Percentiles rank a stretch among this genome's conserved stretches.
phyloP scores from a whole-genome alignment of 768 basidiomycete genomes.

The Termitomyces sp. region DNA sequence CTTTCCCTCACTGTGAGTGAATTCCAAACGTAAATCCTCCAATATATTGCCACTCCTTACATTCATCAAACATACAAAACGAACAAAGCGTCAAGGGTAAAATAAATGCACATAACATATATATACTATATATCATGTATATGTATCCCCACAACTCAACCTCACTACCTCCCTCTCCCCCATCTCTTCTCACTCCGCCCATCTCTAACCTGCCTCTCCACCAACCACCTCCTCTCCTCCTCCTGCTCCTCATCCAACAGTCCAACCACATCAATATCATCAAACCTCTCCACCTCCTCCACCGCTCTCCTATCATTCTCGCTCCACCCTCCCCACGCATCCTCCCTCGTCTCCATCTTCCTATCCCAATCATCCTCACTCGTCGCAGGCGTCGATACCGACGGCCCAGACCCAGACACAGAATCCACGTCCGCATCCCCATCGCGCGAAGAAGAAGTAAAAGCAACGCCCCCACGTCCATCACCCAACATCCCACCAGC shows the following conservation, averaged over 20 bases:
- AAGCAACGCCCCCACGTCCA: too few species aligned
- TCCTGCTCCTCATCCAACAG: conserved; percentile 38
- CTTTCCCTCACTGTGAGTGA: too few species aligned
- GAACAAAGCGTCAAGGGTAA: too few species aligned
- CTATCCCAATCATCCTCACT: conserved; percentile 29
- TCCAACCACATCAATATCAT: conserved; percentile 42
- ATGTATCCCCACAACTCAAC: neutral
- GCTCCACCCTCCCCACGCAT: conserved; percentile 43
- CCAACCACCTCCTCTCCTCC: neutral
- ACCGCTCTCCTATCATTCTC: conserved; percentile 40
- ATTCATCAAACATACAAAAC: too few species aligned
- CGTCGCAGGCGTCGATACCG: conserved; percentile 39
- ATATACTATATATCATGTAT: neutral
- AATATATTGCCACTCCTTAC: too few species aligned
- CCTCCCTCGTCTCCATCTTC: conserved; percentile 20
- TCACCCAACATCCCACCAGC: too few species aligned
- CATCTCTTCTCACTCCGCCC: neutral
- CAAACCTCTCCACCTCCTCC: conserved; percentile 51
- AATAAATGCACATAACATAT: too few species aligned
- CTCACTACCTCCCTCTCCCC: neutral
- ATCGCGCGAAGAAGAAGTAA: neutral
- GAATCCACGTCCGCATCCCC: too few species aligned
- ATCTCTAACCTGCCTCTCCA: neutral
- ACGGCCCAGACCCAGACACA: conserved; percentile 10
- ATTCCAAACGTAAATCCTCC: too few species aligned